phyloP scores from a whole-genome alignment of 768 basidiomycete genomes.

The Russula sp. region DNA sequence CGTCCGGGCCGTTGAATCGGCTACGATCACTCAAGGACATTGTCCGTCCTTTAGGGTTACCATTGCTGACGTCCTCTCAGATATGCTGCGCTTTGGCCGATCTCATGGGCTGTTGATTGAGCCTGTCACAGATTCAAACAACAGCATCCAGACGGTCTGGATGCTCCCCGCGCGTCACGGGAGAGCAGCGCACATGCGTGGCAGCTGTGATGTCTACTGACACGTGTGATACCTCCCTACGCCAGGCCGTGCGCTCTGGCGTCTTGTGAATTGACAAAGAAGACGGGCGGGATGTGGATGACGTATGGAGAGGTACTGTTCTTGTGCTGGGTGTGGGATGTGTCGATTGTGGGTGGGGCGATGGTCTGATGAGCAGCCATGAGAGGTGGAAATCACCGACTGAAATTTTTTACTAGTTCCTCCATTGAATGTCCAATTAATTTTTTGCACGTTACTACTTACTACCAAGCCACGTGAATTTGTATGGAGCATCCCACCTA shows the following conservation, averaged over 20 bases:
- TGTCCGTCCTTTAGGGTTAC: constrained; percentile 38
- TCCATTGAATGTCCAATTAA: neutral
- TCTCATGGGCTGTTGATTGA: constrained; percentile 56
- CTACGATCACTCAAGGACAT: constrained; percentile 3
- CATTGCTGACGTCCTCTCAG: constrained; percentile 64
- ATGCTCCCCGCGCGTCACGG: constrained; percentile 46
- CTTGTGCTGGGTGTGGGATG: constrained; percentile 46
- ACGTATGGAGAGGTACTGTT: constrained; percentile 32
- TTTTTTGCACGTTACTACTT: constrained; percentile 1
- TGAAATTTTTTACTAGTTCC: neutral
- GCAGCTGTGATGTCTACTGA: constrained; percentile 65
- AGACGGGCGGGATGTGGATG: constrained; percentile 39
- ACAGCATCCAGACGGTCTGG: no score
- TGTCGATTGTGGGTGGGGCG: constrained; percentile 65
- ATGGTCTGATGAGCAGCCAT: constrained; percentile 37
- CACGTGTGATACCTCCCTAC: constrained; percentile 48
- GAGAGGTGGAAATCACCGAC: constrained; percentile 11
- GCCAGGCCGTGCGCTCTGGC: constrained; percentile 40
- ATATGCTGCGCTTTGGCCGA: constrained; percentile 64
- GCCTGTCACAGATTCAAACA: no score
- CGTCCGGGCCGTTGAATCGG: neutral
- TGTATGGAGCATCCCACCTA: constrained; percentile 1
- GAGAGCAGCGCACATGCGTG: constrained; percentile 50
- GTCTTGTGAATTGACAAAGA: constrained; percentile 39
- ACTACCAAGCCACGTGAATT: constrained; percentile 12